These are phyloP conservation scores for Luffa acutangula DNA, from an alignment of 306 rosid genomes.

Conservation along the genomic window DNA sequence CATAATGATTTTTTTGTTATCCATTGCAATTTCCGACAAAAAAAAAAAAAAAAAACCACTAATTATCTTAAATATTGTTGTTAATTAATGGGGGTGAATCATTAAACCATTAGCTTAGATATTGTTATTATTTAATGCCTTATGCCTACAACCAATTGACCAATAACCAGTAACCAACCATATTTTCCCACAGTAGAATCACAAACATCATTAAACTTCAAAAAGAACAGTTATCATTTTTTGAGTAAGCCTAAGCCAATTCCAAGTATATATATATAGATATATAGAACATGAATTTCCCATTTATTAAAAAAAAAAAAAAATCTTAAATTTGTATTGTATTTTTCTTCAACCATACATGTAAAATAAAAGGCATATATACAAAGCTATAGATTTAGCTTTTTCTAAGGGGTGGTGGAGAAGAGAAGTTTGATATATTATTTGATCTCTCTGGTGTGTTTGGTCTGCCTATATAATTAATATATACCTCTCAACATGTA, in stretches of 20 bases:
- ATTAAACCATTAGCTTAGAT: background rate
- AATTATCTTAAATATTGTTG: background rate
- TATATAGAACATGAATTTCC: slow-evolving; percentile 27
- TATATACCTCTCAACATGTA: background rate
- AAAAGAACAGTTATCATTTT: background rate
- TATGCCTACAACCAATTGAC: background rate
- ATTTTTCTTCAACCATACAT: background rate
- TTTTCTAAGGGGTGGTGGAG: slow-evolving; percentile 9
- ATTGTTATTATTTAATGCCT: background rate
- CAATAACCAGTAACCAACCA: background rate
- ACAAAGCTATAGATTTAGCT: background rate
- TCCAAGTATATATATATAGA: background rate
- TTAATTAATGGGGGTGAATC: background rate
- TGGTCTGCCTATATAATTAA: background rate
- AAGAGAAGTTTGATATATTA: background rate
- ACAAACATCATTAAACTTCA: background rate
- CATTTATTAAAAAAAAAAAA: background rate
- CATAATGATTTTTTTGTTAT: too few species aligned
- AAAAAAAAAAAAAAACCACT: background rate
- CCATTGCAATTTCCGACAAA: too few species aligned
- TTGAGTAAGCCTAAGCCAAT: background rate
- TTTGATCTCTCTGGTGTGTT: background rate
- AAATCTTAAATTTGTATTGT: background rate
- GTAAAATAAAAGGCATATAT: background rate
- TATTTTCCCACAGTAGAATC: background rate